A percentile compares a stretch with the other conserved stretches of the same genome.
Evolutionary conservation across 2,329 filamentous ascomycete species (phyloP).

Genomic region (Trichoderma atroviride): DNA sequence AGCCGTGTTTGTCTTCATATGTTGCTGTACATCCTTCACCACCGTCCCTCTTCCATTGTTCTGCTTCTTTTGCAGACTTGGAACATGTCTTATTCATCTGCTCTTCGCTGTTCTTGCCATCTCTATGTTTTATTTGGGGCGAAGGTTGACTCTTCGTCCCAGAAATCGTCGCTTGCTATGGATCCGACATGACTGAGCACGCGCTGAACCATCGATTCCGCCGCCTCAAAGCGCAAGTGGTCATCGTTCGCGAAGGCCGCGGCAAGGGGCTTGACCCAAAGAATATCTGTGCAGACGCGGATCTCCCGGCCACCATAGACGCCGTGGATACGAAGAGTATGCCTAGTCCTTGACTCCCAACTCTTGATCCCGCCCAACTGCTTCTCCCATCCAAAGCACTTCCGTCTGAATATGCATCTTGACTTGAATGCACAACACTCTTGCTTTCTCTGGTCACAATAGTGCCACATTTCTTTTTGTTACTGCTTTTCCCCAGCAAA

Average conservation of each 20-base stretch:
- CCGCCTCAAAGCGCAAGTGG: slow-evolving; percentile 47
- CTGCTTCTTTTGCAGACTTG: neutral
- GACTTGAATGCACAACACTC: neutral
- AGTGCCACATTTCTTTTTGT: neutral
- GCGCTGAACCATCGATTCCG: slow-evolving; percentile 57
- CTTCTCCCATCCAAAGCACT: neutral
- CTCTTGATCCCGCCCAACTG: neutral
- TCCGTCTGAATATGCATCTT: neutral
- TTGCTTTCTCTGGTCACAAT: neutral
- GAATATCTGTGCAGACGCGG: slow-evolving; percentile 43
- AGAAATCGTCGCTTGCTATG: slow-evolving; percentile 53
- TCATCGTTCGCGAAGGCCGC: slow-evolving; percentile 44
- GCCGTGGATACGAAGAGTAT: slow-evolving; percentile 48
- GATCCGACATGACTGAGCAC: slow-evolving; percentile 52
- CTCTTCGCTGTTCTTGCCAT: neutral
- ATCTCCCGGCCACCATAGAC: slow-evolving; percentile 44
- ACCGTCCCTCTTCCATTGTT: neutral
- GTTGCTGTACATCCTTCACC: neutral
- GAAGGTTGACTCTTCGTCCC: slow-evolving; percentile 41
- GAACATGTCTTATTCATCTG: neutral
- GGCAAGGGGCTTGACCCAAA: slow-evolving; percentile 46
- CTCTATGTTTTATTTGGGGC: slow-evolving; percentile 29
- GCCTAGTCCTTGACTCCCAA: slow-evolving; percentile 25
- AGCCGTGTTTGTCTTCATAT: slow-evolving; percentile 34
- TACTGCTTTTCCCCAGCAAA: neutral